phyloP scores from a whole-genome alignment of 176 grass and related monocot species.

The Paspalum vaginatum region DNA sequence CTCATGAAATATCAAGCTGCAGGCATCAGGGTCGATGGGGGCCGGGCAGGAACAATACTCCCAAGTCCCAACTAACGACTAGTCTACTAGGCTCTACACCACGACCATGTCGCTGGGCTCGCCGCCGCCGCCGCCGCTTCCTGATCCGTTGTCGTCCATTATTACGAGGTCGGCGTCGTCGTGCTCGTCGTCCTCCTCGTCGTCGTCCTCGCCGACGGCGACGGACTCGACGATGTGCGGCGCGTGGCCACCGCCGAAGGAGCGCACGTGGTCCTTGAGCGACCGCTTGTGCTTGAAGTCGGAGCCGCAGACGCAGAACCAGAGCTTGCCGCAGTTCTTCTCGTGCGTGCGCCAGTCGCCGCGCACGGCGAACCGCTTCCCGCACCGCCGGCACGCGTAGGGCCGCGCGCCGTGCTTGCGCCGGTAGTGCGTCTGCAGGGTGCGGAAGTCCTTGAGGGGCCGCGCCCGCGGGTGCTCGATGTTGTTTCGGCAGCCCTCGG shows the following conservation, averaged over 20 bases:
- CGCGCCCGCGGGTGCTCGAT: conserved; percentile 72
- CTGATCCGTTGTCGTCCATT: conserved; percentile 13
- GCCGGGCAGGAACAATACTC: too few species aligned
- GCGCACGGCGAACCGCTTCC: conserved; percentile 82
- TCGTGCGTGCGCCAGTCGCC: conserved; percentile 94
- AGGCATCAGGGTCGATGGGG: too few species aligned
- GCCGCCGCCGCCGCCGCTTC: not conserved
- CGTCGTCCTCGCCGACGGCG: conserved; percentile 37
- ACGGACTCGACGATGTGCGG: conserved; percentile 81
- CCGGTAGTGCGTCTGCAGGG: conserved; percentile 88
- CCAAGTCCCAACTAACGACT: too few species aligned
- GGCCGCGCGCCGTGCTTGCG: conserved; percentile 80
- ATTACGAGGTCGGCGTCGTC: not conserved
- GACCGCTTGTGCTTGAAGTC: conserved; percentile 97
- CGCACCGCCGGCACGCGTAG: conserved; percentile 77
- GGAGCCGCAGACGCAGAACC: conserved; percentile 94
- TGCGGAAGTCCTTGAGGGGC: conserved; percentile 89
- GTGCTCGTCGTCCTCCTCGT: conserved; percentile 43
- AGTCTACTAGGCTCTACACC: not conserved
- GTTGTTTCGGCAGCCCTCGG: conserved; percentile 83
- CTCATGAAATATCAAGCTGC: too few species aligned
- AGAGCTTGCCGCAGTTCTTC: conserved; percentile 91
- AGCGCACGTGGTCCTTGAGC: conserved; percentile 87
- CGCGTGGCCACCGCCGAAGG: conserved; percentile 82
- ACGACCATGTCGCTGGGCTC: conserved; percentile 39